Conservation (phyloP, 2,329 filamentous ascomycete genomes). For the Meredithiella fracta region DNA sequence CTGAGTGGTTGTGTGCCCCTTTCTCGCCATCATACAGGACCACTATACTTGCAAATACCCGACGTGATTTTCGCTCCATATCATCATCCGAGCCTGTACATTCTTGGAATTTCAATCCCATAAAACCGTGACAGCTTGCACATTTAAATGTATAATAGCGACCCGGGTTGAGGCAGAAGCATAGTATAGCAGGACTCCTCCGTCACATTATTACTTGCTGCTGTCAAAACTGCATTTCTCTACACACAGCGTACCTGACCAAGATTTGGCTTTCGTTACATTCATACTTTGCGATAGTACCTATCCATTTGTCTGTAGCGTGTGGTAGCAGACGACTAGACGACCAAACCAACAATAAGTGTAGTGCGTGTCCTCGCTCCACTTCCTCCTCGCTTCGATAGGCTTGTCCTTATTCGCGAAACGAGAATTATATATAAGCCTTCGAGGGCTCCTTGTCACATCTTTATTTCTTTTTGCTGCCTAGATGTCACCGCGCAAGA, state of each 20-base stretch:
- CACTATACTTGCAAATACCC: neutral
- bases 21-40: neutral
- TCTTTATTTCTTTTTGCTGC: neutral
- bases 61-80: neutral
- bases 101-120: neutral
- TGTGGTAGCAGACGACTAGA: neutral
- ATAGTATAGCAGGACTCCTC: neutral
- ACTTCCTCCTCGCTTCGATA: neutral
- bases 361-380: neutral
- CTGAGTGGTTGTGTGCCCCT: neutral
- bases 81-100: neutral
- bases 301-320: neutral
- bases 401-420: neutral
- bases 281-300: neutral
- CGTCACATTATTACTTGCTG: neutral
- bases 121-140: neutral
- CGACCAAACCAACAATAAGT: neutral
- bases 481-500: conserved; percentile 14
- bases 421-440: neutral
- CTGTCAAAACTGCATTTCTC: neutral
- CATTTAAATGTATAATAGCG: neutral
- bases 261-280: neutral
- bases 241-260: neutral
- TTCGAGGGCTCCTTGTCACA: neutral
- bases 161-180: neutral